These are phyloP conservation scores for Debaryomyces coudertii DNA, from an alignment of 1,139 yeast species.

Conservation along the genomic window DNA sequence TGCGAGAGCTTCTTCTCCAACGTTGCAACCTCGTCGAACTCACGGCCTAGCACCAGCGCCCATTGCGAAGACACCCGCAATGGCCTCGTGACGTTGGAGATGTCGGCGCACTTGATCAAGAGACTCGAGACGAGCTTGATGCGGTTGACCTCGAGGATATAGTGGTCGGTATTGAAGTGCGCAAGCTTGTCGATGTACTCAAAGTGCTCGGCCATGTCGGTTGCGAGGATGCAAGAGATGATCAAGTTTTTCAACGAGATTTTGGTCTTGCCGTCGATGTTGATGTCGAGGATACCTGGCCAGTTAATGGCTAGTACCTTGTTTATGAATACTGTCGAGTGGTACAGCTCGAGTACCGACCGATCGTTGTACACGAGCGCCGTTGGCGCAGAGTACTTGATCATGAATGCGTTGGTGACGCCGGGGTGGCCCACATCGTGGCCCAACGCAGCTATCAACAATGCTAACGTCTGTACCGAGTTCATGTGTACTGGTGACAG, in stretches of 20 bases:
- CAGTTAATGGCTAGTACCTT: constrained; percentile 62
- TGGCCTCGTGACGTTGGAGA: constrained; percentile 87
- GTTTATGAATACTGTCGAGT: constrained; percentile 66
- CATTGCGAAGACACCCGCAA: constrained; percentile 77
- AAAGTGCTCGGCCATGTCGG: constrained; percentile 93
- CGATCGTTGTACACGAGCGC: constrained; percentile 63
- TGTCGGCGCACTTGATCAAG: constrained; percentile 90
- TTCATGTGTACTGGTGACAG: constrained; percentile 27
- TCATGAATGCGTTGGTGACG: constrained; percentile 76
- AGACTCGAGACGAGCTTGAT: constrained; percentile 61
- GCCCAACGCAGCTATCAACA: constrained; percentile 84
- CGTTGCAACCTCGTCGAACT: constrained; percentile 68
- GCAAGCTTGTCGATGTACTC: constrained; percentile 62
- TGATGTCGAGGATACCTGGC: constrained; percentile 52
- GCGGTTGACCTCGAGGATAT: constrained; percentile 24
- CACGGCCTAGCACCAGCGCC: constrained; percentile 79
- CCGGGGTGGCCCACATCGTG: constrained; percentile 99
- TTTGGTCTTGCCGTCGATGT: constrained; percentile 20
- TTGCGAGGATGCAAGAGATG: constrained; percentile 67
- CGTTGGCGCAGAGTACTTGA: constrained; percentile 64
- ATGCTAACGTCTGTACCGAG: constrained; percentile 55
- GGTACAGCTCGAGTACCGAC: constrained; percentile 83
- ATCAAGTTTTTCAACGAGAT: constrained; percentile 36
- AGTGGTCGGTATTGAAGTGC: constrained; percentile 23
- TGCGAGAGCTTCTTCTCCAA: constrained; percentile 48